Evolutionary conservation across 2,329 filamentous ascomycete species (phyloP), one percentile per base, ranked within the genome.

Genomic region (Metarhizium guizhouense): DNA sequence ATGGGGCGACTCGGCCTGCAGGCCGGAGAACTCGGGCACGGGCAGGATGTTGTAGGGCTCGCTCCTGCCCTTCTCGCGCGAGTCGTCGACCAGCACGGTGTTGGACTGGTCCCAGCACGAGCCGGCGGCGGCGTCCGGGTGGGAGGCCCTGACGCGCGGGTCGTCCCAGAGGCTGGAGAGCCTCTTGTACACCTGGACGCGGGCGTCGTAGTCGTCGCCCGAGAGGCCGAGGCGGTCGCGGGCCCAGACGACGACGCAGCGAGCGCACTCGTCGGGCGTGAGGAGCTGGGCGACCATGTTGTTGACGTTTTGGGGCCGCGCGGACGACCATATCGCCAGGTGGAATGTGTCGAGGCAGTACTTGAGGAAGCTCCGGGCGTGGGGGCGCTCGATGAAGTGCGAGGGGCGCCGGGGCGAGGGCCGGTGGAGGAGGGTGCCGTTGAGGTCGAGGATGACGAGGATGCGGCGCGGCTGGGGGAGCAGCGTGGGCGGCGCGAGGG

Each of bases 261-360:
- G 70, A 0, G 70, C 56, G 36, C 74, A 75, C 61, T 87, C 77
- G 1, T 76, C 66, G 0, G 72, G 68, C 0, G 77, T 74, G 56
- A 96, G 78, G 0, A 95, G 78, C 51, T 81, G 73, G 3, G 74
- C 71, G 58, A 89, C 82, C 77, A 95, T 88, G 40, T 72, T 73
- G 8, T 70, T 61, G 14, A 96, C 90, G 60, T 94, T 96, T 1
- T 79, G 70, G 0, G 85, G 85, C 20, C 79, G 81, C 0, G 93
- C 91, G 6, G 90, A 95, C 1, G 93, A 95, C 91, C 93, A 99
- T 56, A 97, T 82, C 73, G 91, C 90, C 34, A 96, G 86, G 53
- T 77, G 76, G 74, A 95, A 93, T 57, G 85, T 84, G 13, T 80
- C 72, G 62, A 95, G 78, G 61, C 92, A 81, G 68, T 91, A 90